Base-by-base conservation (phyloP, 345 rosid genomes). In the Cardamine chenopodiifolia region DNA sequence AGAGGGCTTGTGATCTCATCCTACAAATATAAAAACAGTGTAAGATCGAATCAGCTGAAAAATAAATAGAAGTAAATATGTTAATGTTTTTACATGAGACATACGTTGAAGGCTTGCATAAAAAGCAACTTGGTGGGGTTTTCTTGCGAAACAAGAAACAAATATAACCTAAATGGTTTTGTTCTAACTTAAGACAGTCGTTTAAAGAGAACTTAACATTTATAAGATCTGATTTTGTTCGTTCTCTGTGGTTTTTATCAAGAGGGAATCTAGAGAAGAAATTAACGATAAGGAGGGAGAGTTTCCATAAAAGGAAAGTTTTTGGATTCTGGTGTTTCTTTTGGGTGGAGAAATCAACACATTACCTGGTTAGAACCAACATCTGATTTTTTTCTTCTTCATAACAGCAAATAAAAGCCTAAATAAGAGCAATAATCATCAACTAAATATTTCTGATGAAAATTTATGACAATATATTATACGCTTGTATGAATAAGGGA, bases 1-100 rank as follows among this genome's bases (percentile, higher is more conserved):
- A 90, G 78, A 1, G 96, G 90, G 73, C 92, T 88, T 4, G 96
- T 85, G 72, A 90, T 82, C 55, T 91, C 96, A 40, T 90, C 97
- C 97, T 94, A 85, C 64, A 80, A 77, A 69, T 3, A 72, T 3
- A 72, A 37, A 48, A 66, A 39, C 18, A 56, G 42, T 20, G 3
- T 35, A 13, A 64, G 11, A 78, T 57, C 1, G 1, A 35, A 11
- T 39, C 31, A 39, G 57, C 49, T 7, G 18, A 17, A 40, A 39
- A 40, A 4, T 23, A 28, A 40, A 20, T 15, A 29, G 9, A 15
- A 26, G 25, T 28, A 32, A 53, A 39, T 18, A 34, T 31, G 8
- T 7, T 40, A 8, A 4, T 15, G 5, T 19, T 15, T 20, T 68
- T 28, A 6, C 50, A 25, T 7, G 9, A 35, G 58, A 57, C 72